Conservation (phyloP, 2,329 filamentous ascomycete species). For the Colletotrichum karsti region DNA sequence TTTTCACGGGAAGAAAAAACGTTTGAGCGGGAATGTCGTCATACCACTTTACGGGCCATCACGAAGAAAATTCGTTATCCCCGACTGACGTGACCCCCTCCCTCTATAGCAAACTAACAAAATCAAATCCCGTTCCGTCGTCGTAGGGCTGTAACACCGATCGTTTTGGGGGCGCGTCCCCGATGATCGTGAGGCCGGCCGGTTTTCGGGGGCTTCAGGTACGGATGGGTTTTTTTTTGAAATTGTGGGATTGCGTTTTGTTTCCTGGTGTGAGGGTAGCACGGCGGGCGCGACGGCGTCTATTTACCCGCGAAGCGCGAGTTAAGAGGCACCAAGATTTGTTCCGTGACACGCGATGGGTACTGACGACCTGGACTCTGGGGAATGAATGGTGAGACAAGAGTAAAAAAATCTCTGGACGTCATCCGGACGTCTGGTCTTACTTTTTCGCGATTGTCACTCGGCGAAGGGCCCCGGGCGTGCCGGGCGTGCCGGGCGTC, state of each 20-base stretch:
- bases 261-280: too few relatives aligned
- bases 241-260: too few relatives aligned
- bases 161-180: not conserved
- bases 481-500: not conserved
- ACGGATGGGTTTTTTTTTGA: too few relatives aligned
- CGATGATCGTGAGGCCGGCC: not conserved
- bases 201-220: constrained; percentile 3
- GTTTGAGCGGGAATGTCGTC: constrained; percentile 2
- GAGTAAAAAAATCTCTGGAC: too few relatives aligned
- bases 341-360: too few relatives aligned
- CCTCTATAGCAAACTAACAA: too few relatives aligned
- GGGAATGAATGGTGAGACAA: too few relatives aligned
- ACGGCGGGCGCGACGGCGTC: too few relatives aligned
- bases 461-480: not conserved
- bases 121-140: not conserved
- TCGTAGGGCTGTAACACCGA: constrained; percentile 11
- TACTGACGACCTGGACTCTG: too few relatives aligned
- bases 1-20: not conserved
- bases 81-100: not conserved
- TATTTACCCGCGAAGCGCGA: too few relatives aligned
- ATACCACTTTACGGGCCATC: not conserved
- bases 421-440: too few relatives aligned
- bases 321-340: too few relatives aligned
- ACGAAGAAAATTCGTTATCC: not conserved
- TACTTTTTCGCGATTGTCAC: not conserved